Base-by-base conservation (phyloP, 495 filamentous ascomycete genomes). In the Annulohypoxylon moriforme region DNA sequence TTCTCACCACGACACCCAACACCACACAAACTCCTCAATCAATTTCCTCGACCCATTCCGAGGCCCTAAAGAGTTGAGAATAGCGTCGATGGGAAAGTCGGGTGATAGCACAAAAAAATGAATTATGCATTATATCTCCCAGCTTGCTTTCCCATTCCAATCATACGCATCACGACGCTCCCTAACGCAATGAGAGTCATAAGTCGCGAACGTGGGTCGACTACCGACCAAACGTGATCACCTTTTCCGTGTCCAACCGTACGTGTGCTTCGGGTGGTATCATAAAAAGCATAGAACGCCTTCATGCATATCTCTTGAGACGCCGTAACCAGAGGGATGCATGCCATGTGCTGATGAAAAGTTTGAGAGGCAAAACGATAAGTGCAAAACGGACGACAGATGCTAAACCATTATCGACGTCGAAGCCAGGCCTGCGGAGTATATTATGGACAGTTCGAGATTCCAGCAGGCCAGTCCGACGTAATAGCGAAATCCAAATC, bases 181-280 rank as follows among this genome's bases (percentile, higher is more conserved):
- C 33, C 50, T 11, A 22, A 24, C 40, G 10, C 22, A 14, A 36
- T 40, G 58, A 38, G 50, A 63, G 33, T 22, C 61, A 29, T 25
- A 29, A 60, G 46, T 29, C 46, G 38, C 56, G 64, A 44, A 31
- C 47, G 27, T 25, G 56, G 14, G 60, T 25, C 31, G 20, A 36
- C 13, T 52, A 36, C 46, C 62, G 40, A 65, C 55, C 6, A 40
- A 22, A 46, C 16, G 31, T 58, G 14, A 18, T 22, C 64, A 31
- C 20, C 11, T 67, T 69, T 73, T 55, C 60, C 62, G 44, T 29
- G 33, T 67, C 33, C 66, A 34, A 68, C 66, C 71, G 49, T 58
- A 38, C 75, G 75, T 77, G 20, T 77, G 66, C 64, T 64, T 57
- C n/a, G n/a, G 69, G 69, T 67, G 73, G 69, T 77, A 75, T 75